A percentile compares a stretch with the other conserved stretches of the same genome.
Evolutionary conservation across 2,329 filamentous ascomycete genomes (phyloP).

Genomic region (Aspergillus niger): DNA sequence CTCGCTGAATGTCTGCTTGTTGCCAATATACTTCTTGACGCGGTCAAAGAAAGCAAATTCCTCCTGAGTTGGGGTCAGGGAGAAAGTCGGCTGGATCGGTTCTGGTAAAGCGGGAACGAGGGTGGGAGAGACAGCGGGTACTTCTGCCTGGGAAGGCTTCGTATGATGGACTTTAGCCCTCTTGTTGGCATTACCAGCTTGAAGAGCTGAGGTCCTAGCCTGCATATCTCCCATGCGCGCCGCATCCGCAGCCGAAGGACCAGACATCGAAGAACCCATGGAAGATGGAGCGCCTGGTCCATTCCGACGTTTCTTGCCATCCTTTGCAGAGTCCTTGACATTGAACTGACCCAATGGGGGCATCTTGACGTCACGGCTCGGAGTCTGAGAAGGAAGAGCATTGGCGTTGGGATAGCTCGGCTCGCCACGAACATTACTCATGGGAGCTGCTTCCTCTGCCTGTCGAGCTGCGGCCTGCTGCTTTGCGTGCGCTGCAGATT

Average conservation of each 20-base stretch:
- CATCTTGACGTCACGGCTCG: conserved; percentile 65
- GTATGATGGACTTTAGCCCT: conserved; percentile 74
- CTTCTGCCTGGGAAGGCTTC: conserved; percentile 59
- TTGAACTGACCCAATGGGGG: conserved; percentile 95
- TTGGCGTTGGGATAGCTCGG: conserved; percentile 46
- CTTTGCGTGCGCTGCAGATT: conserved; percentile 74
- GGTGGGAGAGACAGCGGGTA: conserved; percentile 73
- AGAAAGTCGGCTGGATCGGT: conserved; percentile 75
- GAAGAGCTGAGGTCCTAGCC: conserved; percentile 37
- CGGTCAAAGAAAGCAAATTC: conserved; percentile 94
- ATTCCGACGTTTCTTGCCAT: conserved; percentile 83
- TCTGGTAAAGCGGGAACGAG: conserved; percentile 85
- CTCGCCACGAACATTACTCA: conserved; percentile 63
- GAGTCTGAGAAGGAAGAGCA: conserved; percentile 53
- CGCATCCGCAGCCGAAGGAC: conserved; percentile 33
- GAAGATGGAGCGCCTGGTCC: conserved; percentile 47
- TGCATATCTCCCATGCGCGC: conserved; percentile 38
- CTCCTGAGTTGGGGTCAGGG: conserved; percentile 74
- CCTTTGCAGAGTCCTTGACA: conserved; percentile 78
- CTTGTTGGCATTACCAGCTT: conserved; percentile 54
- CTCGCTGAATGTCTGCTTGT: conserved; percentile 89
- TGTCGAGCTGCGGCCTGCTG: conserved; percentile 61
- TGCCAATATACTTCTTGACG: conserved; percentile 93
- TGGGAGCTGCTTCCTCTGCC: conserved; percentile 68
- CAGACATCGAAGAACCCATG: conserved; percentile 38